A percentile compares a stretch with the other conserved stretches of the same genome.
These are phyloP conservation scores for Butyriboletus loyo DNA, from an alignment of 768 basidiomycete species.

Conservation along the genomic window DNA sequence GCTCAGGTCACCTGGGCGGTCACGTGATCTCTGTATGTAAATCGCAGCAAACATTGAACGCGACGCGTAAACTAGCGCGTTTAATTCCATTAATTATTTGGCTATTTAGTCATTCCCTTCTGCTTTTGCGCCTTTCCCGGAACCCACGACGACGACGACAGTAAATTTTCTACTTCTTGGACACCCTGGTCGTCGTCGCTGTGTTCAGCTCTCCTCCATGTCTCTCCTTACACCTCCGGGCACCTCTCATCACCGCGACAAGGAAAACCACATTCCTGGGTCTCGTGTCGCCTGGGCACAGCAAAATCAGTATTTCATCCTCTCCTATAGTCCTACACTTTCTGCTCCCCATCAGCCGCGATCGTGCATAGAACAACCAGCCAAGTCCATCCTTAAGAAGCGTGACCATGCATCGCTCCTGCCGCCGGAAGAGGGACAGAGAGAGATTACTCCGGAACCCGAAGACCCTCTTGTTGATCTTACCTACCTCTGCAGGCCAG, in stretches of 20 bases:
- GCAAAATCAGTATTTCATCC: conserved; percentile 45
- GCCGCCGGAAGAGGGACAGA: conserved; percentile 40
- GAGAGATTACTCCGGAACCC: conserved; percentile 79
- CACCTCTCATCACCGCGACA: conserved; percentile 55
- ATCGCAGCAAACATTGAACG: conserved; percentile 32
- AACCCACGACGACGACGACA: conserved; percentile 25
- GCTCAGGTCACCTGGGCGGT: too few species aligned
- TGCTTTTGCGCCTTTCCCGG: conserved; percentile 1
- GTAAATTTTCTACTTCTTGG: background rate
- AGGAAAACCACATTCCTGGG: conserved; percentile 44
- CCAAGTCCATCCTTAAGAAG: conserved; percentile 72
- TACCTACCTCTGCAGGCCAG: conserved; percentile 62
- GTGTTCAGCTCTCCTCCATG: conserved; percentile 10
- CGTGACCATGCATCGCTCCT: conserved; percentile 32
- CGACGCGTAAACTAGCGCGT: conserved; percentile 42
- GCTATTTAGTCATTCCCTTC: conserved; percentile 21
- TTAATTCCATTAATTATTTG: conserved; percentile 33
- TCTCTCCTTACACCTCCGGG: conserved; percentile 65
- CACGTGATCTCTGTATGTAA: conserved; percentile 20
- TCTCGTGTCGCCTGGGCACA: conserved; percentile 52
- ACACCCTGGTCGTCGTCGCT: conserved; percentile 7
- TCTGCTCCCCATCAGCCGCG: conserved; percentile 25
- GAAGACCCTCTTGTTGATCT: conserved; percentile 60
- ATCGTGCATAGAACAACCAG: conserved; percentile 43
- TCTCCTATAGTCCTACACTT: conserved; percentile 32